These are phyloP conservation scores for Telopea speciosissima DNA, from an alignment of 177 flowering plant species.

Conservation along the genomic window DNA sequence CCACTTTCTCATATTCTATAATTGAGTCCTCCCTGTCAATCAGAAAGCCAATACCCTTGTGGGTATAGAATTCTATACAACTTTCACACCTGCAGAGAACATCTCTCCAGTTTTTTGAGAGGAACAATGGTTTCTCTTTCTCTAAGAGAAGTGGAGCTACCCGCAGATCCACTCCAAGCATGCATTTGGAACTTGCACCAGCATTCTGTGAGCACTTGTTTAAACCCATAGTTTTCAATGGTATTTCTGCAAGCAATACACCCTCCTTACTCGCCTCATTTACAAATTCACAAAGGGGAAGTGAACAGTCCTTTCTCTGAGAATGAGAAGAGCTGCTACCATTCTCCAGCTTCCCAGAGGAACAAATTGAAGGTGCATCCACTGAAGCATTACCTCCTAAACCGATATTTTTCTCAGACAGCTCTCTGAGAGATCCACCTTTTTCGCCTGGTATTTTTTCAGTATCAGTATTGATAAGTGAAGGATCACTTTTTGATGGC, in stretches of 20 bases:
- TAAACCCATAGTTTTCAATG: conserved; percentile 18
- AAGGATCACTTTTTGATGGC: neutral
- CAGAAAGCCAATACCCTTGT: conserved; percentile 52
- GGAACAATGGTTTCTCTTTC: conserved; percentile 65
- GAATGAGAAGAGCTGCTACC: conserved; percentile 14
- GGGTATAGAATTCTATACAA: conserved; percentile 49
- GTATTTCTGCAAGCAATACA: conserved; percentile 23
- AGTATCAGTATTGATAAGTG: conserved; percentile 5
- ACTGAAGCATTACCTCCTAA: neutral
- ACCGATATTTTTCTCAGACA: conserved; percentile 19
- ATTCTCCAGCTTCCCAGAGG: conserved; percentile 25
- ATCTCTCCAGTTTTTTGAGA: conserved; percentile 78
- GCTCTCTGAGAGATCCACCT: conserved; percentile 22
- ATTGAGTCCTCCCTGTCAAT: conserved; percentile 84
- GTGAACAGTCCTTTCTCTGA: conserved; percentile 10
- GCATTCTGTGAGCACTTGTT: conserved; percentile 16
- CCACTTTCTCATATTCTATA: conserved; percentile 83
- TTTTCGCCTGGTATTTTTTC: conserved; percentile 19
- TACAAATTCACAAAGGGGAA: conserved; percentile 18
- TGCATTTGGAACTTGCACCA: conserved; percentile 31
- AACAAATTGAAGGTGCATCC: conserved; percentile 9
- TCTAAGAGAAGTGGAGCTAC: conserved; percentile 26
- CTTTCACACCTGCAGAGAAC: conserved; percentile 65
- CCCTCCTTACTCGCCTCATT: conserved; percentile 15
- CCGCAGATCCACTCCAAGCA: conserved; percentile 41